Evolutionary conservation across 495 filamentous ascomycete species (phyloP).

Genomic region (Xylaria longipes): DNA sequence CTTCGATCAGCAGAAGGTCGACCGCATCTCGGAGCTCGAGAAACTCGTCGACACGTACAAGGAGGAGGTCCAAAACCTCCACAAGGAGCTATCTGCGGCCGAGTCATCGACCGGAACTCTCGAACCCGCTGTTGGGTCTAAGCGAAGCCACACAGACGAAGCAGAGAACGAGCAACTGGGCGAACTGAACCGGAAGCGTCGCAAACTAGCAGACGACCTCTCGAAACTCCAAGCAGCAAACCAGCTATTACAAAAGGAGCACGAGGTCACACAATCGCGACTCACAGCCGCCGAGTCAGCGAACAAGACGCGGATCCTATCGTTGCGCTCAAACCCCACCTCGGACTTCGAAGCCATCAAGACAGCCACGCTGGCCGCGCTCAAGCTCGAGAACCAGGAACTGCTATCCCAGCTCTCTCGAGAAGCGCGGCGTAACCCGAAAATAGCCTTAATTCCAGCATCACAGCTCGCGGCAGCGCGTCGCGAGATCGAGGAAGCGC

Average conservation of each 20-base stretch:
- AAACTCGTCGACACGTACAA: slow-evolving; percentile 87
- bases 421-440: slow-evolving; percentile 39
- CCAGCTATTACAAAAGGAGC: slow-evolving; percentile 73
- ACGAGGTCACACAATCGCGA: slow-evolving; percentile 72
- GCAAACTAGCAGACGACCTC: slow-evolving; percentile 81
- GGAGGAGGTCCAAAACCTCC: slow-evolving; percentile 75
- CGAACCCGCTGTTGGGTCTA: slow-evolving; percentile 52
- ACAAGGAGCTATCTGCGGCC: slow-evolving; percentile 72
- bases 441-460: slow-evolving; percentile 67
- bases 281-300: slow-evolving; percentile 73
- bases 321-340: slow-evolving; percentile 89
- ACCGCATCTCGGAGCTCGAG: slow-evolving; percentile 83
- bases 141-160: slow-evolving; percentile 62
- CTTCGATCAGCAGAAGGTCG: slow-evolving; percentile 75
- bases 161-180: slow-evolving; percentile 79
- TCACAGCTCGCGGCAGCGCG: slow-evolving; percentile 75
- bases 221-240: slow-evolving; percentile 69
- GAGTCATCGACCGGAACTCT: slow-evolving; percentile 49
- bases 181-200: slow-evolving; percentile 81
- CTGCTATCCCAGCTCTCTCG: slow-evolving; percentile 78
- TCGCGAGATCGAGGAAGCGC: slow-evolving; percentile 73
- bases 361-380: slow-evolving; percentile 71
- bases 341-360: slow-evolving; percentile 83
- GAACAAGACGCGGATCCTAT: slow-evolving; percentile 82
- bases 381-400: slow-evolving; percentile 83